Evolutionary conservation across 2,329 filamentous ascomycete genomes (phyloP), one percentile per base, ranked within the genome.

Genomic region (Purpureocillium lavendulum): DNA sequence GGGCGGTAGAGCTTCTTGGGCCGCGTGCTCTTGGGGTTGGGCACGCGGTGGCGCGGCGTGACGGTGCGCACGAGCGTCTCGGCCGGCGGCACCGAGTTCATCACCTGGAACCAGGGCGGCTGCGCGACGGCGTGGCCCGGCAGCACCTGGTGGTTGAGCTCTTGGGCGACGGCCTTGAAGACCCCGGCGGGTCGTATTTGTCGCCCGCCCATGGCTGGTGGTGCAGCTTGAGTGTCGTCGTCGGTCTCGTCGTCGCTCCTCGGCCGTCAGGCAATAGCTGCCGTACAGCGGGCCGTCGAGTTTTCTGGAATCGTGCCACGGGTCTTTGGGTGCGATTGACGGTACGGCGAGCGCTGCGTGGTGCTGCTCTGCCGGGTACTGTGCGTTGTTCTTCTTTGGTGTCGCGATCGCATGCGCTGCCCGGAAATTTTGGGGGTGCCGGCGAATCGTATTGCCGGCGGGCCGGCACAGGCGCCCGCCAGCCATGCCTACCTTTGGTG

Each of bases 1-100:
- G 92, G 92, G 51, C 81, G 78, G 69, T 89, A 97, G 52, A 95
- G 67, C 50, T 80, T 78, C 62, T 79, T 87, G 24, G 83, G 72
- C 58, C 71, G 69, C 38, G 65, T 63, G 24, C 51, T 42, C 52
- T 71, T 77, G n/a, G 59, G 57, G 43, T 64, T 56, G 4, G 50
- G 48, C 18, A 51, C 39, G 35, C 56, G 58, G 52, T 75, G 73
- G 40, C 69, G 65, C 13, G 65, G 56, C 3, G 75, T 66, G 40
- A 73, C 58, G 6, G 70, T 68, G 40, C 79, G 70, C 18, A 71
- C 71, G 43, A 78, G 57, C 31, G 71, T 69, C 57, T 82, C 76
- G 49, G 73, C 58, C 4, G 79, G 79, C 29, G 77, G 77, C 30
- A 77, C 69, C 11, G 60, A 56, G 49, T 68, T 62, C 48, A 79